phyloP scores from a whole-genome alignment of 1,284 basidiomycete species.

The Cutaneotrichosporon sp. region DNA sequence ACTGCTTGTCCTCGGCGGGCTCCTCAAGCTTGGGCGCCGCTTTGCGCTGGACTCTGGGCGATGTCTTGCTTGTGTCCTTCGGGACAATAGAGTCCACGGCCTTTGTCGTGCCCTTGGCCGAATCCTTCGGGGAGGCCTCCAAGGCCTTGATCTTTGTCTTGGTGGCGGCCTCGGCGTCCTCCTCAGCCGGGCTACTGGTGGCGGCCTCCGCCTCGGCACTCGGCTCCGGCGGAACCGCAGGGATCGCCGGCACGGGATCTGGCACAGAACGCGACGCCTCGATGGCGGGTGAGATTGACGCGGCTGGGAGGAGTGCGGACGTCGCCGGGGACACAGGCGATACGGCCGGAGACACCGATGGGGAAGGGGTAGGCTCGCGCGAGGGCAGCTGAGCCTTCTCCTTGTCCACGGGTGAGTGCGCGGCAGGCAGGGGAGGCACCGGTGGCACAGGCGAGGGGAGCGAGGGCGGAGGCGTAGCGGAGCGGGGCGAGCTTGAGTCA shows the following conservation, averaged over 20 bases:
- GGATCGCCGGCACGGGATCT: slow-evolving; percentile 8
- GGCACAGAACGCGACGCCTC: background rate
- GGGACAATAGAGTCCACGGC: background rate
- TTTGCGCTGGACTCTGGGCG: background rate
- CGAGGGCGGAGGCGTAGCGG: background rate
- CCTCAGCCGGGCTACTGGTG: background rate
- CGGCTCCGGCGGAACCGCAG: background rate
- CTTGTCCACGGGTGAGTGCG: background rate
- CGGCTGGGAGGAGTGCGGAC: background rate
- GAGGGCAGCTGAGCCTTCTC: background rate
- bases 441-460: background rate
- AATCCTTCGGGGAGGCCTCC: background rate
- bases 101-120: background rate
- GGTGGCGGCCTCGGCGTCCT: no score
- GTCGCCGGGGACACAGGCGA: background rate
- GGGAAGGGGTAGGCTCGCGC: background rate
- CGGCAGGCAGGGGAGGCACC: background rate
- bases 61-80: background rate
- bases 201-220: background rate
- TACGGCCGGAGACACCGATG: background rate
- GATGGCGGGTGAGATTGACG: background rate
- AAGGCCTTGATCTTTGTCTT: background rate
- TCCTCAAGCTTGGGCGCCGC: background rate
- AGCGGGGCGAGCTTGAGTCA: background rate
- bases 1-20: background rate